Base-by-base conservation (phyloP, 441 rosid genomes). In the Omphalea diandra region DNA sequence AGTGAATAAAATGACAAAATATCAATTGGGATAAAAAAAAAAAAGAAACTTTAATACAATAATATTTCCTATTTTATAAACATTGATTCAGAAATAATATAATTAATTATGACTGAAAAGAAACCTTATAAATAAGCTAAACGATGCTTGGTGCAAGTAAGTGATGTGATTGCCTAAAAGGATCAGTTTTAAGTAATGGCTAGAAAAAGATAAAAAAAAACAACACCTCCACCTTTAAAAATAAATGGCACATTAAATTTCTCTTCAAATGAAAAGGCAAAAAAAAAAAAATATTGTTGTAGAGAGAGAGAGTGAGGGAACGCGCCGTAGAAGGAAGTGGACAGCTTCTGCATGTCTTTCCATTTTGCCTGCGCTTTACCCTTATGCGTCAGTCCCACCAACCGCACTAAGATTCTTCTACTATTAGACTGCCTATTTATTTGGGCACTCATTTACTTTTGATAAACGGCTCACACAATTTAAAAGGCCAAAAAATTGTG, bases 361-460 rank as follows among this genome's bases (percentile, higher is more conserved):
- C 76, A 68, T 76, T 88, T 78, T 81, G 80, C 74, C 49, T 78
- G 29, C 73, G 60, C 82, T 84, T 84, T 83, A 60, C 44, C 72
- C 84, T 76, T 74, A 65, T 65, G 83, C 73, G 85, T 80, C 87
- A 83, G 90, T 79, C 75, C 86, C 88, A 87, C 84, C 90, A 62
- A 89, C 86, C 90, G 89, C 94, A 89, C 94, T 87, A 65, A 82
- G 87, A 85, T 87, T 85, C 85, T 78, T 82, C 81, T 85, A 82
- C 84, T 73, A 79, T 85, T 80, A 73, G 73, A 66, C 75, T 47
- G 69, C 61, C 71, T 66, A 38, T 73, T 73, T 72, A 69, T 69
- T 65, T n/a, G 74, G 36, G 70, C 79, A 52, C 77, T 53, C 73
- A 4, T 69, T 20, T 11, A 5, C 46, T 69, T 77, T 74, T 70